Base-by-base conservation (phyloP, 2,329 filamentous ascomycete species). In the Stromatinia cepivora region DNA sequence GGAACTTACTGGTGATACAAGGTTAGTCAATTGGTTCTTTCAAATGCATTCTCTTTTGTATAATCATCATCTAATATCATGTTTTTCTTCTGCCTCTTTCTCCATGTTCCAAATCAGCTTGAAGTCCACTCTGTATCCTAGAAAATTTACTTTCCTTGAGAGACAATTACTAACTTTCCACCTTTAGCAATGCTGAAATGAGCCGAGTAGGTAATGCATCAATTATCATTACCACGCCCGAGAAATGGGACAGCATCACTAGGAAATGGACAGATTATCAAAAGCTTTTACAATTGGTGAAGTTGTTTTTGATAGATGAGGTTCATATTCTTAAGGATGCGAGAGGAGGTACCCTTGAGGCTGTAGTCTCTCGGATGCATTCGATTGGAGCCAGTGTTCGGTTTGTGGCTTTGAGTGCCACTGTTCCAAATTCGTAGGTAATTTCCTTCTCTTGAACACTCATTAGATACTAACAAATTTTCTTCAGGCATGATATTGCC, bases 241-340 rank as follows among this genome's bases (percentile, higher is more conserved):
- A 97, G 79, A 96, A 96, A 76, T 96, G 92, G 92, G 92, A 97
- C 77, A 94, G 92, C 70, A 89, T 95, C 78, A 96, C 93, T 0
- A 85, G 92, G 25, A 94, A 92, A 76, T 96, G 93, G 93, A 88
- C 89, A 74, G 92, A 96, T 74, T 90, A 96, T 75, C 85, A 85
- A 66, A 90, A 85, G 72, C 81, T 96, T 25, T 87, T 96, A 79
- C 86, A 90, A 70, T 83, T 94, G 71, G 87, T 96, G 58, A 91
- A 90, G 71, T 81, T 97, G 0, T 92, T 95, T 71, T 84, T 97
- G 28, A 93, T 97, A 69, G 92, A 97, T 74, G 92, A 97, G 76
- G 92, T 96, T 0, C 92, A 97, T 73, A 93, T 95, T 48, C 83
- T 97, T 66, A 94, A 93, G 75, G 92, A 95, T 75, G 81, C 84